Evolutionary conservation across 805 yeast species (phyloP).

Genomic region (Lachancea lanzarotensis): DNA sequence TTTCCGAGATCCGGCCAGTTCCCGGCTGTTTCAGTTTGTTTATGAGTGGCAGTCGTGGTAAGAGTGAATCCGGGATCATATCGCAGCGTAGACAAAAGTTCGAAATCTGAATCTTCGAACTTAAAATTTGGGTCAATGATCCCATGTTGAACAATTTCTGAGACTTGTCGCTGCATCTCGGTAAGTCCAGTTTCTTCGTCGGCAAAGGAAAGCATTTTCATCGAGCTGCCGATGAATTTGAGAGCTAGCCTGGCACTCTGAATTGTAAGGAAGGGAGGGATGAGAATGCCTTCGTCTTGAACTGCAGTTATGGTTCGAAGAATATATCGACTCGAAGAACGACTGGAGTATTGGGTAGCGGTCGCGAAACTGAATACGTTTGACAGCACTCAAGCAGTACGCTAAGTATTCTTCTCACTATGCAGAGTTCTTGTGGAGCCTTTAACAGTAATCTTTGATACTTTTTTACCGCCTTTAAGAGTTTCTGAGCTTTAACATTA

Average conservation of each 20-base stretch:
- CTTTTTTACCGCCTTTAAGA: no score
- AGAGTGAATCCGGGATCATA: slow-evolving; percentile 55
- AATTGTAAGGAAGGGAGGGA: no score
- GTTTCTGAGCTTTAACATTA: no score
- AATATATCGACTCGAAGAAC: not conserved
- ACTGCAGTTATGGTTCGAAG: no score
- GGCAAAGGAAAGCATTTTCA: not conserved
- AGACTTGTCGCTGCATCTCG: slow-evolving; percentile 12
- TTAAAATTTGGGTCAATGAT: slow-evolving; percentile 15
- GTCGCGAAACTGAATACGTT: no score
- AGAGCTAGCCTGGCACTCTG: no score
- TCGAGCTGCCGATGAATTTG: no score
- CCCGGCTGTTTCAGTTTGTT: not conserved
- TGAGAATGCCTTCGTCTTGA: no score
- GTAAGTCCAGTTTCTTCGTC: slow-evolving; percentile 11
- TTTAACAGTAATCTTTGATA: no score
- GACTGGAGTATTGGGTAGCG: not conserved
- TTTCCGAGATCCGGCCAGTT: not conserved
- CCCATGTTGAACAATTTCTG: slow-evolving; percentile 16
- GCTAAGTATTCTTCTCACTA: no score
- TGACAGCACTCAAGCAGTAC: no score
- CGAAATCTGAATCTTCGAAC: slow-evolving; percentile 35
- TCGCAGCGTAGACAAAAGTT: slow-evolving; percentile 63
- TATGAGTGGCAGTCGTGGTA: not conserved
- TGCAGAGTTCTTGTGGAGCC: no score